Conservation (phyloP, 1,139 yeast species). For the Debaryomyces psychrophilus region DNA sequence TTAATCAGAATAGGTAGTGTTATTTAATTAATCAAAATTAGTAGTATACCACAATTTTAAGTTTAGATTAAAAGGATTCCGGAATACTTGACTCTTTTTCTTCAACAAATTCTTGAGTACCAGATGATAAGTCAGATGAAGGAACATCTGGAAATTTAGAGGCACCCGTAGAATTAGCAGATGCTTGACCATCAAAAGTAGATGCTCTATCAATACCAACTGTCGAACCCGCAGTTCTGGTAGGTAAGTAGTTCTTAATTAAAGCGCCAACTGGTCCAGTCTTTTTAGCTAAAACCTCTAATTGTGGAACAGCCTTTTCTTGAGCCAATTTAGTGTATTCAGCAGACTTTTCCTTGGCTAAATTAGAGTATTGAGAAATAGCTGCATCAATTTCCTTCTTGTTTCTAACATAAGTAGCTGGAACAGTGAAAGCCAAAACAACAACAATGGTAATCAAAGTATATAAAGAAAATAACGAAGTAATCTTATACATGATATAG, state of each 20-base stretch:
- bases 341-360: conserved; percentile 58
- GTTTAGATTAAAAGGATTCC: not conserved
- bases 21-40: not conserved
- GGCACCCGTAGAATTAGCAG: conserved; percentile 28
- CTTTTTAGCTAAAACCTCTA: conserved; percentile 52
- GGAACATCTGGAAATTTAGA: conserved; percentile 51
- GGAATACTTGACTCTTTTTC: conserved; percentile 20
- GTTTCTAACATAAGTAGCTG: conserved; percentile 72
- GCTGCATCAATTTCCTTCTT: conserved; percentile 81
- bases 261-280: conserved; percentile 65
- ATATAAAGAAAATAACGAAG: conserved; percentile 78
- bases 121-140: conserved; percentile 37
- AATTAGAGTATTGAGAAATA: conserved; percentile 57
- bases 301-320: conserved; percentile 54
- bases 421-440: conserved; percentile 70
- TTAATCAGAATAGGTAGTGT: not conserved
- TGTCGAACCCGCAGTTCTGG: conserved; percentile 74
- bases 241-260: conserved; percentile 61
- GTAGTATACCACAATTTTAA: not conserved
- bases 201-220: conserved; percentile 52
- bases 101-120: conserved; percentile 30
- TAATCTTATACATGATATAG: conserved; percentile 69
- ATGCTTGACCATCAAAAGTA: conserved; percentile 17
- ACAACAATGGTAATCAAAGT: conserved; percentile 61
- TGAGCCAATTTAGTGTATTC: conserved; percentile 56